phyloP scores from a whole-genome alignment of 176 grass and related monocot species.

The Tillandsia fasciculata region DNA sequence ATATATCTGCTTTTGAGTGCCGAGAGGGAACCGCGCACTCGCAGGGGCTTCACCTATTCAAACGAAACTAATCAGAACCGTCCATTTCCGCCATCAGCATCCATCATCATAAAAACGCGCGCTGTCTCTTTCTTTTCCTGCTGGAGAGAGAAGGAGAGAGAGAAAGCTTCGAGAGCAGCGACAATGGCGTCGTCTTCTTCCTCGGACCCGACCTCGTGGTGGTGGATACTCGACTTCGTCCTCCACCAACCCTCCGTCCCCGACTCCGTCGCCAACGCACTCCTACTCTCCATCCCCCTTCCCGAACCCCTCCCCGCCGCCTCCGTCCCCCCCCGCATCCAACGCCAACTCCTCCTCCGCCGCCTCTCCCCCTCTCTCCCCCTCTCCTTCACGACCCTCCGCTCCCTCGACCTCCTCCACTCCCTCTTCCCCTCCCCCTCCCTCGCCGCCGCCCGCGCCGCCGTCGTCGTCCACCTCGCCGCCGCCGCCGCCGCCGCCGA shows the following conservation, averaged over 20 bases:
- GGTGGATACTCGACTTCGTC: background rate
- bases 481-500: background rate
- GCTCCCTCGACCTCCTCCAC: constrained; percentile 35
- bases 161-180: too few relatives aligned
- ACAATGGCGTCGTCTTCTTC: too few relatives aligned
- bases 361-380: background rate
- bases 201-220: background rate
- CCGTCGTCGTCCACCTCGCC: background rate
- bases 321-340: background rate
- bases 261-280: background rate
- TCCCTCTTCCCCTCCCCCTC: constrained; percentile 29
- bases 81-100: too few relatives aligned
- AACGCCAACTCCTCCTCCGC: background rate
- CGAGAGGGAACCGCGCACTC: too few relatives aligned
- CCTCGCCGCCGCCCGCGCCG: constrained; percentile 23
- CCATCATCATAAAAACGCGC: too few relatives aligned
- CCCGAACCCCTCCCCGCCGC: background rate
- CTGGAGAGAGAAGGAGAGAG: too few relatives aligned
- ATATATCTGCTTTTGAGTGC: too few relatives aligned
- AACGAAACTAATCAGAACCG: too few relatives aligned
- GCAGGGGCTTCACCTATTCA: too few relatives aligned
- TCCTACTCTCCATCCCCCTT: background rate
- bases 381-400: background rate
- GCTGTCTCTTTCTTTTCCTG: too few relatives aligned
- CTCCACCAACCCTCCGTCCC: background rate